Conservation (phyloP, 2,329 filamentous ascomycete genomes). For the Grosmannia huntii region DNA sequence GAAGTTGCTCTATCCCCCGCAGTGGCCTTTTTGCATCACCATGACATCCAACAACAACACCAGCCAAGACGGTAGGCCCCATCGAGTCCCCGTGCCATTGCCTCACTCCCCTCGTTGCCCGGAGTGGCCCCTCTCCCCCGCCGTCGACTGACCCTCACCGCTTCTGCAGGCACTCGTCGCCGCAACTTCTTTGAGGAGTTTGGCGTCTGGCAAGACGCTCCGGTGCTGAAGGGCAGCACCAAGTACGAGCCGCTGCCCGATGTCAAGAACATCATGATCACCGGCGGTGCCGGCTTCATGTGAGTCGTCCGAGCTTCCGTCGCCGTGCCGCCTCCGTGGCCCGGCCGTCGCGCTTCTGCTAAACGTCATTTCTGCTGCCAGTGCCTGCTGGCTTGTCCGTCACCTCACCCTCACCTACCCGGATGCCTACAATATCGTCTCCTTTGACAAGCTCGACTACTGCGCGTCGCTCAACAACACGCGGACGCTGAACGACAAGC, state of each 20-base stretch:
- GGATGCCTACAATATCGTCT: slow-evolving; percentile 63
- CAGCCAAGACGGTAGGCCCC: slow-evolving; percentile 6
- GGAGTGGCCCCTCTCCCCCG: background rate
- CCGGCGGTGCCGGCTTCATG: slow-evolving; percentile 78
- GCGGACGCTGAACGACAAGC: slow-evolving; percentile 48
- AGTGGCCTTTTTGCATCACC: background rate
- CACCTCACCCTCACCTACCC: slow-evolving; percentile 65
- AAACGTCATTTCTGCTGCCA: no score
- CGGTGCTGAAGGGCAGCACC: slow-evolving; percentile 55
- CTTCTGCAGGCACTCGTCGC: slow-evolving; percentile 12
- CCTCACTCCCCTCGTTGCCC: background rate
- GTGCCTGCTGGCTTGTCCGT: slow-evolving; percentile 70
- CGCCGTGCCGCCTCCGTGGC: no score
- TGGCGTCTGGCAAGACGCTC: slow-evolving; percentile 59
- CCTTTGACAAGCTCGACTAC: slow-evolving; percentile 77
- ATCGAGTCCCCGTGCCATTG: background rate
- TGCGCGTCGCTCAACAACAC: slow-evolving; percentile 74
- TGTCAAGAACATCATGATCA: slow-evolving; percentile 72
- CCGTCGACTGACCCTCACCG: slow-evolving; percentile 1
- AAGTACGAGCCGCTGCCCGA: slow-evolving; percentile 55
- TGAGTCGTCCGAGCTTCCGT: no score
- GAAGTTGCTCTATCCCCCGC: background rate
- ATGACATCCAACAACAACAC: background rate
- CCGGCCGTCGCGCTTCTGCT: no score
- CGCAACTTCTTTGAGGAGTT: slow-evolving; percentile 40